These are phyloP conservation scores for Debaryomyces prosopidis DNA, from an alignment of 805 yeast species.

Conservation along the genomic window DNA sequence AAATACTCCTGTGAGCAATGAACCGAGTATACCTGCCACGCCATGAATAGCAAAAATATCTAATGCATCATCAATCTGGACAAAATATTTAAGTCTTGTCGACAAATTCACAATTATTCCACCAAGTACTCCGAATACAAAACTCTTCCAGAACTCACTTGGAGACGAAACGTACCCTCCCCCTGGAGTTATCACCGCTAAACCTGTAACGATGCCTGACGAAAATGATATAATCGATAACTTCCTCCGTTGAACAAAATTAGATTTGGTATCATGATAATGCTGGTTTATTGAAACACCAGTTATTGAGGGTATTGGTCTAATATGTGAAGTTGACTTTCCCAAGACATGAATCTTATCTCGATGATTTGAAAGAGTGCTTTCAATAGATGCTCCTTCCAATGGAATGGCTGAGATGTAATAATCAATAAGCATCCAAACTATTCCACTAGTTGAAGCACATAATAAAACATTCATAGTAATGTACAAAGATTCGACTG, in stretches of 20 bases:
- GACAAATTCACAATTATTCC: conserved; percentile 36
- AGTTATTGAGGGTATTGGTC: background rate
- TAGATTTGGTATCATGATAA: conserved; percentile 16
- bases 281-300: conserved; percentile 12
- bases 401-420: conserved; percentile 41
- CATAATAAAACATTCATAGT: conserved; percentile 33
- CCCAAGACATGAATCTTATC: background rate
- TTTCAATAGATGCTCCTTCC: conserved; percentile 18
- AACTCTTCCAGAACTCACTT: conserved; percentile 39
- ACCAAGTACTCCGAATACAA: conserved; percentile 41
- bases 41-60: conserved; percentile 48
- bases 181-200: conserved; percentile 44
- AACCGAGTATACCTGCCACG: conserved; percentile 40
- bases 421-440: conserved; percentile 40
- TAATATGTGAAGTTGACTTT: background rate
- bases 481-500: conserved; percentile 30
- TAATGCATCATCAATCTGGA: conserved; percentile 42
- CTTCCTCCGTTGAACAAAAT: conserved; percentile 22
- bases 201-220: conserved; percentile 42
- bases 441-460: conserved; percentile 33
- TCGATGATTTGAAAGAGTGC: background rate
- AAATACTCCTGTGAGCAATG: conserved; percentile 41
- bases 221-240: conserved; percentile 39
- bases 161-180: conserved; percentile 41
- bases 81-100: conserved; percentile 39